Evolutionary conservation across 2,329 filamentous ascomycete species (phyloP), one percentile per base, ranked within the genome.

Genomic region (Talaromyces sp.): DNA sequence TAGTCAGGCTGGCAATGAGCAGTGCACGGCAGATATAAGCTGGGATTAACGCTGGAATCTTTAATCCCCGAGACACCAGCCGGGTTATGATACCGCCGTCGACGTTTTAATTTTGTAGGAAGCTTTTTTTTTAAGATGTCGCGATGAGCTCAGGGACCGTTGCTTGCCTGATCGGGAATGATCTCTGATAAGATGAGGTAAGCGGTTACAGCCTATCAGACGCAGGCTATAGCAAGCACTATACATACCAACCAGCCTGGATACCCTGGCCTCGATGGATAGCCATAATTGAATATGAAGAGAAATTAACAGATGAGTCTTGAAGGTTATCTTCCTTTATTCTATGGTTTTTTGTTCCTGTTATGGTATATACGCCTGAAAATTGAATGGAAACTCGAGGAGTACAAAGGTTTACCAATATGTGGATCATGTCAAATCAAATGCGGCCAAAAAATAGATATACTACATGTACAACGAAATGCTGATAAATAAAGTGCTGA

Each of bases 391-490:
- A 27, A 5, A 27, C 24, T 9, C 24, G 9, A 9, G 24, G 9
- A 27, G 43, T 46, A 22, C 5, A 36, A 19, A 35, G 17, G 16
- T 13, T 13, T 11, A 24, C 14, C 9, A 45, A 16, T 37, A 57
- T 43, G 19, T 46, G 29, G n/a, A 56, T 47, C 29, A 32, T 14
- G 37, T 55, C 47, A 36, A 41, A 44, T 56, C 49, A 47, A 27
- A 50, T 56, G 50, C 19, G 32, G 30, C 47, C 47, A 57, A 42
- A 27, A 44, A 54, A 50, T 54, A 57, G 45, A 57, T 55, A 57
- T 44, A 49, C 47, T 55, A 55, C 52, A 61, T 61, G 48, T 60
- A 57, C 54, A 27, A 60, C n/a, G 33, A 39, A 39, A 60, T 58
- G 58, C 56, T 54, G 40, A 54, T 7, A 55, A 54, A 54, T 29